A percentile compares a stretch with the other conserved stretches of the same genome.
These are phyloP conservation scores for Collybia mongolica DNA, from an alignment of 768 basidiomycete species.

Conservation along the genomic window DNA sequence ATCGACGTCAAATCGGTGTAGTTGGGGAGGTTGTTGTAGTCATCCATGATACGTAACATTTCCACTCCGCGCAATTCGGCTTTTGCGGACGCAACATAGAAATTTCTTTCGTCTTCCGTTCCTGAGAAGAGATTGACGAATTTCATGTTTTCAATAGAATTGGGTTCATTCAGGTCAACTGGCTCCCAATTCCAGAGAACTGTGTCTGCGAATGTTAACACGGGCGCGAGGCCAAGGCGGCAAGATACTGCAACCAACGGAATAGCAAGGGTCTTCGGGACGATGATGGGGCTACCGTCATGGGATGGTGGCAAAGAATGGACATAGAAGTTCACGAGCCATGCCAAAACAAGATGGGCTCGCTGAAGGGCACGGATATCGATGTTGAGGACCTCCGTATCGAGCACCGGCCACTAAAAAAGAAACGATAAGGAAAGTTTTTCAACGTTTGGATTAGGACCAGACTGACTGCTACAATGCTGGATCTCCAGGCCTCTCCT, in stretches of 20 bases:
- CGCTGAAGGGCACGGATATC: constrained; percentile 71
- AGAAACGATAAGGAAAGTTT: constrained; percentile 9
- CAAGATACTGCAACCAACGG: constrained; percentile 79
- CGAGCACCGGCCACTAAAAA: constrained; percentile 69
- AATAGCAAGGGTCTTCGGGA: constrained; percentile 76
- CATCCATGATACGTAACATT: constrained; percentile 83
- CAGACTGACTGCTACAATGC: constrained; percentile 59
- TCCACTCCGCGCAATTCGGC: constrained; percentile 87
- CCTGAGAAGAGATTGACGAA: constrained; percentile 79
- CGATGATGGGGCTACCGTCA: constrained; percentile 38
- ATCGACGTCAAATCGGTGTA: constrained; percentile 59
- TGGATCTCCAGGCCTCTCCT: constrained; percentile 69
- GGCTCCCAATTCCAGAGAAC: constrained; percentile 91
- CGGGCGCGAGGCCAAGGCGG: constrained; percentile 82
- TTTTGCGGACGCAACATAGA: constrained; percentile 81
- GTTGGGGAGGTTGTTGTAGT: constrained; percentile 78
- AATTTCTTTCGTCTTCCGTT: constrained; percentile 80
- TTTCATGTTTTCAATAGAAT: constrained; percentile 72
- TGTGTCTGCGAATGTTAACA: constrained; percentile 94
- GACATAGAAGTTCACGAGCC: constrained; percentile 87
- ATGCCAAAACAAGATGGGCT: constrained; percentile 87
- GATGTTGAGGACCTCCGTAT: constrained; percentile 46
- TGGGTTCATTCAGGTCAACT: constrained; percentile 52
- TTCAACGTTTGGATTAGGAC: constrained; percentile 4
- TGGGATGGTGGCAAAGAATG: constrained; percentile 65